A percentile compares a stretch with the other conserved stretches of the same genome.
phyloP scores from a whole-genome alignment of 2,329 filamentous ascomycete species.

The Beauveria medogensis region DNA sequence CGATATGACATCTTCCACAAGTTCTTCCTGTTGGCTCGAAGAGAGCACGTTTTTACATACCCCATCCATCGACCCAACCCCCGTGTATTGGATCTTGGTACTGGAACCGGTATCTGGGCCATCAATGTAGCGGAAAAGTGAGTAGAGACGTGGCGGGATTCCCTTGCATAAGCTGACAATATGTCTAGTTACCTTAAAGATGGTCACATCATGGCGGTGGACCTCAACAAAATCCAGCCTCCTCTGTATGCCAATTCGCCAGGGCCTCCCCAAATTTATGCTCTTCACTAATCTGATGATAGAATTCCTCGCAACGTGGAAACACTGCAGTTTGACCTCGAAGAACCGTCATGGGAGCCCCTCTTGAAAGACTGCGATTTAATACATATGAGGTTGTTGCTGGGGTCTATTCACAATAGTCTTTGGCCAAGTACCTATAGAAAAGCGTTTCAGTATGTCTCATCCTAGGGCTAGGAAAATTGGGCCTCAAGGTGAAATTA shows the following conservation, averaged over 20 bases:
- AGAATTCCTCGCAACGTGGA: conserved; percentile 60
- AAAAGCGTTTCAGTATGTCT: conserved; percentile 55
- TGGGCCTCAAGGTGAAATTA: not conserved
- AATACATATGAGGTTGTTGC: conserved; percentile 73
- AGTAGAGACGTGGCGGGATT: conserved; percentile 22
- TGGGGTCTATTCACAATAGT: conserved; percentile 61
- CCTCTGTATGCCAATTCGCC: conserved; percentile 21
- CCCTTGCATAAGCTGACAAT: not conserved
- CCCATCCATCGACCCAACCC: conserved; percentile 12
- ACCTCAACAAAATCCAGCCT: conserved; percentile 34
- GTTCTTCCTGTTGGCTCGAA: conserved; percentile 59
- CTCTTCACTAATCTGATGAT: conserved; percentile 13
- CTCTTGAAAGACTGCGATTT: conserved; percentile 58
- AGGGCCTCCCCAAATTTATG: too few relatives aligned
- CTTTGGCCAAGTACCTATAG: conserved; percentile 67
- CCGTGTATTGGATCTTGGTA: conserved; percentile 59
- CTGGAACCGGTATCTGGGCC: conserved; percentile 86
- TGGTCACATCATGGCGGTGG: conserved; percentile 29
- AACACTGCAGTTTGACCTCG: conserved; percentile 62
- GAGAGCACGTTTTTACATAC: conserved; percentile 25
- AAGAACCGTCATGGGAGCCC: conserved; percentile 55
- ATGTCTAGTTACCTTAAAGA: conserved; percentile 16
- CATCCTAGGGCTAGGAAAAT: not conserved
- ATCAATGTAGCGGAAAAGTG: conserved; percentile 72
- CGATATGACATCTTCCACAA: conserved; percentile 78